Conservation (phyloP, 2,329 filamentous ascomycete species). For the Emergomyces pasteurianus region DNA sequence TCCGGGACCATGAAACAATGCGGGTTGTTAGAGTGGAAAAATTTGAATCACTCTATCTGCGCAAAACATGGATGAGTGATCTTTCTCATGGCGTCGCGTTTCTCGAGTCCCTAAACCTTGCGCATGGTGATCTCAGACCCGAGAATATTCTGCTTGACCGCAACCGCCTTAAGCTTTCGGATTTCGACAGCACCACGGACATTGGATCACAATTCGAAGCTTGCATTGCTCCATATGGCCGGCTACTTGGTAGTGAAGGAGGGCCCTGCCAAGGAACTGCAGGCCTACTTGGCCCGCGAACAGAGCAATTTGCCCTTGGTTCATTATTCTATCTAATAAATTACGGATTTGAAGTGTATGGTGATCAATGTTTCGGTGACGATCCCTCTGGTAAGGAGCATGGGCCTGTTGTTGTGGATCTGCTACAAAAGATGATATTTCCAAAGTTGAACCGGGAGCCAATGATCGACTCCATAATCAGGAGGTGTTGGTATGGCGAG, state of each 20-base stretch:
- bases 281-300: background rate
- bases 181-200: background rate
- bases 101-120: slow-evolving; percentile 22
- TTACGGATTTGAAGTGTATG: background rate
- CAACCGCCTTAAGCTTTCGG: background rate
- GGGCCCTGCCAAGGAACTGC: background rate
- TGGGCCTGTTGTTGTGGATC: background rate
- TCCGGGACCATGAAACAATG: slow-evolving; percentile 3
- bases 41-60: slow-evolving; percentile 16
- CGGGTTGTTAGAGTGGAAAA: background rate
- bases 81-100: too few species aligned
- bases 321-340: background rate
- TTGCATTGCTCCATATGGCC: background rate
- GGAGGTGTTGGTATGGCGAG: background rate
- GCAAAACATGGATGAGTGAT: slow-evolving; percentile 21
- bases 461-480: background rate
- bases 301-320: background rate
- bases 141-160: background rate
- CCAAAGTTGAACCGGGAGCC: background rate
- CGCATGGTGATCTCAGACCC: slow-evolving; percentile 13
- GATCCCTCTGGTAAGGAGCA: background rate
- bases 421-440: background rate
- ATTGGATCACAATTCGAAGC: background rate
- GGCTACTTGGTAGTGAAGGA: background rate
- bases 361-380: background rate